Evolutionary conservation across 2,329 filamentous ascomycete species (phyloP), one percentile per base, ranked within the genome.

Genomic region (Daldinia sp.): DNA sequence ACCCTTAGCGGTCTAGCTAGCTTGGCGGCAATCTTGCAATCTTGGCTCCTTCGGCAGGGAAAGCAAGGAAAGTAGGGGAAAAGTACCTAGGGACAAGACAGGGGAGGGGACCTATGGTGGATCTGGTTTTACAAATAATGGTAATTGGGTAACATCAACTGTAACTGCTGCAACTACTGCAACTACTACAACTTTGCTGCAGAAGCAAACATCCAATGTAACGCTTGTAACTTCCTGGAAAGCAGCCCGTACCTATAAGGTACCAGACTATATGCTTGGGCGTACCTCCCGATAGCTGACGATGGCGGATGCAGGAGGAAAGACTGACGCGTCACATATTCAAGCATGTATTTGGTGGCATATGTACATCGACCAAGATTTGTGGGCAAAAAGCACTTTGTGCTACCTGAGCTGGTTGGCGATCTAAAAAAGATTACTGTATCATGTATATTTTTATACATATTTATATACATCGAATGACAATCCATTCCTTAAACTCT

Each of bases 61-160:
- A 55, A 48, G 30, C 59, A 67, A 54, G 46, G 15, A 39, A 56
- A 26, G 20, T 37, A 28, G 23, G n/a, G 50, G 20, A 23, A 30
- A 53, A 18, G 33, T 5, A 33, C 30, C 6, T 7, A 51, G 26
- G 28, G 23, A 28, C 4, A 10, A 13, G 57, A 62, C 56, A 51
- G 50, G 33, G 44, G 62, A 61, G 57, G 53, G 56, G 35, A 28
- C 68, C 65, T 68, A 63, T 65, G n/a, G 62, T 68, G 68, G 61
- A 65, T 68, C 61, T 60, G 61, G 68, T 70, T 70, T 70, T 70
- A 70, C 68, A 70, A 70, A 70, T 70, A 70, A 68, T 65, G 64
- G 68, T 57, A 57, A 57, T 57, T 39, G 54, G 54, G 54, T 57
- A 65, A 65, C 66, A 68, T 68, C 18, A 23, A 33, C 26, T 51